Evolutionary conservation across 2,329 filamentous ascomycete species (phyloP), one percentile per base, ranked within the genome.

Genomic region (Cladosporium colombiae): DNA sequence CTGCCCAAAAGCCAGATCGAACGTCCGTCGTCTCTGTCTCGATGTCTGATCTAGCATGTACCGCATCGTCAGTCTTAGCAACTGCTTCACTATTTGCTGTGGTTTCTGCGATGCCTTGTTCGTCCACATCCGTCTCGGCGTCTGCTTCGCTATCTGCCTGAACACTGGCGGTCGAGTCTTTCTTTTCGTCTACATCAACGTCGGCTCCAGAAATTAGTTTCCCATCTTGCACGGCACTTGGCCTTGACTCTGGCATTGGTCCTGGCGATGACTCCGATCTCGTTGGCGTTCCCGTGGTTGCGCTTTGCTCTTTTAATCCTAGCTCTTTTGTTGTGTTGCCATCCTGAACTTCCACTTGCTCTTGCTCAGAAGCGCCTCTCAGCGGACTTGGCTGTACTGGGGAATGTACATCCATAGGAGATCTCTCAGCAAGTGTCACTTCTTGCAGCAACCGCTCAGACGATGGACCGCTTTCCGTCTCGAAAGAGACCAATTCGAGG

Each of bases 391-490:
- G 55, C 55, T 58, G 55, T 40, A 58, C 31, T 58, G 55, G 55
- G 18, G 55, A 44, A n/a, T 58, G 55, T 40, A 58, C 55, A 58
- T 58, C 55, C 55, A 58, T 40, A 58, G 55, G 31, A 18, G 31
- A 58, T 58, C 35, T n/a, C 55, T 58, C 55, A 58, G 55, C 55
- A 58, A 58, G 55, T 44, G 55, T 58, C 55, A 58, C 55, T 58
- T 58, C 55, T 58, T 58, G 55, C 55, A 58, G 21, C 18, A 58
- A 58, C 23, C 55, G 55, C 55, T 40, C 33, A 58, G 55, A 58
- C 55, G 55, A n/a, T 58, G 33, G 55, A 58, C 55, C 55, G 55
- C 55, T 40, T n/a, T 58, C 31, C 55, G 55, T 58, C 55, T 58
- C 55, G 31, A 58, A 58, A 40, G 55, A 58, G 31, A 58, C 55